A percentile compares a stretch with the other conserved stretches of the same genome.
Conservation (phyloP, 1,284 basidiomycete genomes). For the Leccinum angustisporum region DNA sequence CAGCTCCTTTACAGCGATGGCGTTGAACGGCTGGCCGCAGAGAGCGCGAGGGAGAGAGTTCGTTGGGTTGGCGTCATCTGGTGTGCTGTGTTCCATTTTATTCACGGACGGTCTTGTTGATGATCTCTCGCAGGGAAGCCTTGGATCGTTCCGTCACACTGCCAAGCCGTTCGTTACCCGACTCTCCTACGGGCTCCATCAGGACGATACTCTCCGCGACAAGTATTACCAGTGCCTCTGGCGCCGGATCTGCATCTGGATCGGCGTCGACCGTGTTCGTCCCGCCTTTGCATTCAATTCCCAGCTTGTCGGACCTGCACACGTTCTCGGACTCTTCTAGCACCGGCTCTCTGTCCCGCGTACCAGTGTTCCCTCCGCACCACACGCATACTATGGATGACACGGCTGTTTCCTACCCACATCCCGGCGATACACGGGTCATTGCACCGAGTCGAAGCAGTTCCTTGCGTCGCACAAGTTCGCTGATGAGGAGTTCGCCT, state of each 20-base stretch:
- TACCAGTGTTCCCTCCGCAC: constrained; percentile 49
- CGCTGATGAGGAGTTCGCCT: constrained; percentile 66
- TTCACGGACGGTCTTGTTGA: constrained; percentile 1
- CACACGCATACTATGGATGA: constrained; percentile 69
- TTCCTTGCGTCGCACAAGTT: constrained; percentile 64
- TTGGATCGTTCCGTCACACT: constrained; percentile 49
- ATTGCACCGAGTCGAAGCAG: constrained; percentile 64
- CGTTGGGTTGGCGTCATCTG: constrained; percentile 87
- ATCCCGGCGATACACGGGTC: constrained; percentile 65
- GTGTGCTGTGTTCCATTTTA: constrained; percentile 44
- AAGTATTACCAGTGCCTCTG: constrained; percentile 35
- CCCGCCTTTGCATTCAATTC: constrained; percentile 63
- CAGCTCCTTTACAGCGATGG: constrained; percentile 87
- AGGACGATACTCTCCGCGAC: constrained; percentile 61
- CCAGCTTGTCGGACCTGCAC: constrained; percentile 60
- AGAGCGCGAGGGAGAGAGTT: constrained; percentile 79
- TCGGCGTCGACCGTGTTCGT: constrained; percentile 72
- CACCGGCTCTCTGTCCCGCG: constrained; percentile 37
- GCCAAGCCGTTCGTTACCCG: constrained; percentile 51
- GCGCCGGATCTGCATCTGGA: constrained; percentile 44
- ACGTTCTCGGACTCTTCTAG: constrained; percentile 45
- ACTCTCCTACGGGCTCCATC: constrained; percentile 72
- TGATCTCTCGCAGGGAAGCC: constrained; percentile 57
- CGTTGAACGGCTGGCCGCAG: constrained; percentile 79
- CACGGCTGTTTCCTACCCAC: constrained; percentile 59